Conservation (phyloP, 2,329 filamentous ascomycete species). For the Arthrobotrys sphaeroides region DNA sequence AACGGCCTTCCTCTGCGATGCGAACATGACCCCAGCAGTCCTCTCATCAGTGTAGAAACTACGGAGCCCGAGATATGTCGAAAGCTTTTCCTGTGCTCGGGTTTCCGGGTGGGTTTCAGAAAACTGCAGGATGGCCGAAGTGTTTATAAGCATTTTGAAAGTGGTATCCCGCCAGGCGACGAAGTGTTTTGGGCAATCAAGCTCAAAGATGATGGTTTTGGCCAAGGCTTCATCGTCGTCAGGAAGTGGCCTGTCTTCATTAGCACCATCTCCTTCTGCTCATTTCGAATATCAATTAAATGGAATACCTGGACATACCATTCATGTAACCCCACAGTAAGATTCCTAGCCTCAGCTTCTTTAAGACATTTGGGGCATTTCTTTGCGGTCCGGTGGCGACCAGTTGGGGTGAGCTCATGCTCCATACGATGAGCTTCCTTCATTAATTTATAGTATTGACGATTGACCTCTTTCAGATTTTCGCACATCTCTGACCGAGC, state of each 20-base stretch:
- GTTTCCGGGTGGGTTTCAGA: constrained; percentile 37
- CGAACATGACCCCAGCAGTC: constrained; percentile 57
- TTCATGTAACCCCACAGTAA: constrained; percentile 67
- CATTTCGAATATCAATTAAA: constrained; percentile 51
- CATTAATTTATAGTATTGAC: background rate
- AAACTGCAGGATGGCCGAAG: constrained; percentile 49
- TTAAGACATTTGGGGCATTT: constrained; percentile 60
- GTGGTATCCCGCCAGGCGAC: constrained; percentile 54
- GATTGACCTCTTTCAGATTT: constrained; percentile 7
- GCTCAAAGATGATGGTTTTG: constrained; percentile 52
- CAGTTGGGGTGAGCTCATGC: constrained; percentile 13
- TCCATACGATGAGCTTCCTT: constrained; percentile 5
- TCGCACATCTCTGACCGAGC: background rate
- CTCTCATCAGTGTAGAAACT: constrained; percentile 27
- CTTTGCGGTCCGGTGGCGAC: background rate
- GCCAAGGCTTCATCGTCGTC: background rate
- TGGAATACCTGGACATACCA: constrained; percentile 64
- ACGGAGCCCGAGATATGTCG: constrained; percentile 25
- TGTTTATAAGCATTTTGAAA: constrained; percentile 55
- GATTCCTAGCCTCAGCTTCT: constrained; percentile 58
- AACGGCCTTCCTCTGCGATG: constrained; percentile 62
- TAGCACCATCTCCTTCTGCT: constrained; percentile 56
- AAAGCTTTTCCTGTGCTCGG: constrained; percentile 14
- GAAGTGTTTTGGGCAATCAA: constrained; percentile 54
- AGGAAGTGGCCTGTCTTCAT: constrained; percentile 18